phyloP scores from a whole-genome alignment of 441 rosid genomes.

The Aquilaria agallochum region DNA sequence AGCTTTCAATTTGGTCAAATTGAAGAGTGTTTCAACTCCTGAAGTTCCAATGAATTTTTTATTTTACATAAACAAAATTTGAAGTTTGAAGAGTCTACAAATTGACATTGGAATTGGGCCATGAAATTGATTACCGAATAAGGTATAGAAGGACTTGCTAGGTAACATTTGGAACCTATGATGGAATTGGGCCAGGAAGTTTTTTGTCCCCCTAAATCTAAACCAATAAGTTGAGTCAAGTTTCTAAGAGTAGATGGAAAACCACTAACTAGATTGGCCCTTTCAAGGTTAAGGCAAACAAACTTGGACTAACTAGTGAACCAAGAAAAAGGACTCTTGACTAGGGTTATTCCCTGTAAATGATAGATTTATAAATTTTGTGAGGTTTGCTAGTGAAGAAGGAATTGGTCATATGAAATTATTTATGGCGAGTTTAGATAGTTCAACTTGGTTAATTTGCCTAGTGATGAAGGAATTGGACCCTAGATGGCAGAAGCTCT shows the following conservation, averaged over 20 bases:
- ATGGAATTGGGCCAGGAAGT: conserved; percentile 9
- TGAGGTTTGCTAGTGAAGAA: conserved; percentile 6
- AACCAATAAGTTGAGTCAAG: conserved; percentile 1
- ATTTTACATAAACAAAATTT: neutral
- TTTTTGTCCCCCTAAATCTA: neutral
- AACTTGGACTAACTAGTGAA: conserved; percentile 6
- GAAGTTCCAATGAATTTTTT: conserved; percentile 1
- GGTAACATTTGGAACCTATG: conserved; percentile 7
- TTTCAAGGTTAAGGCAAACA: neutral
- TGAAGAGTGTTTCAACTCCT: neutral
- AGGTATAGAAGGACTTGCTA: neutral
- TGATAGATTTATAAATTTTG: neutral
- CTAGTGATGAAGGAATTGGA: conserved; percentile 7
- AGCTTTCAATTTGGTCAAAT: neutral
- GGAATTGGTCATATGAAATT: neutral
- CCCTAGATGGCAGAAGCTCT: neutral
- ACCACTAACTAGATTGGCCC: conserved; percentile 2
- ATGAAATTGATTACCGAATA: neutral
- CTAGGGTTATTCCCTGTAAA: conserved; percentile 7
- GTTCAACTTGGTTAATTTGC: conserved; percentile 10
- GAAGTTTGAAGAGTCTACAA: neutral
- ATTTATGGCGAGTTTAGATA: neutral
- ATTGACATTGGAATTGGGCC: conserved; percentile 12
- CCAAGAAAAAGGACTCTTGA: too few species aligned
- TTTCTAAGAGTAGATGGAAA: conserved; percentile 16